Conservation (phyloP, 805 yeast genomes). For the Wickerhamiella cacticola region DNA sequence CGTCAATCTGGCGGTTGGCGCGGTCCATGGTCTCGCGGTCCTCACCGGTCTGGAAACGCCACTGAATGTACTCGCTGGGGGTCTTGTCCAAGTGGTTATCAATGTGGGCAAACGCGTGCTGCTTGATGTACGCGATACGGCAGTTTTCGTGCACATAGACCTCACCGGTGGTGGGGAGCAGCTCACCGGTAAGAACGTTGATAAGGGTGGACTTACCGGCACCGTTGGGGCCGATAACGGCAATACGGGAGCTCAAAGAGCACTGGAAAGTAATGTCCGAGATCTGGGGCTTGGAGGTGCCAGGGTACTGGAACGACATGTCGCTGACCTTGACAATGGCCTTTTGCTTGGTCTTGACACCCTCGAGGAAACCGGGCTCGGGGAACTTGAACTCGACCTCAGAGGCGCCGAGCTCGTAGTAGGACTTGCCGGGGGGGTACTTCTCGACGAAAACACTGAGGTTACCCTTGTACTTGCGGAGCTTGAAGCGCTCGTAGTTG, state of each 20-base stretch:
- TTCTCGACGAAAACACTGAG: conserved; percentile 95
- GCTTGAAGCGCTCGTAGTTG: conserved; percentile 99
- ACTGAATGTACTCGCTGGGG: conserved; percentile 99
- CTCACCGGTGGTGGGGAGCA: conserved; percentile 95
- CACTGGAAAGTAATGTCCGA: conserved; percentile 91
- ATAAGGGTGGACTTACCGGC: conserved; percentile 99
- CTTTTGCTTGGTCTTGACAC: conserved; percentile 99
- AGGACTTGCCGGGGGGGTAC: conserved; percentile 97
- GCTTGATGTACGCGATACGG: conserved; percentile 99
- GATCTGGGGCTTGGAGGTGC: conserved; percentile 94
- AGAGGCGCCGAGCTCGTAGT: conserved; percentile 97
- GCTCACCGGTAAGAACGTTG: conserved; percentile 98
- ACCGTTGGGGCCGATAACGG: conserved; percentile 99
- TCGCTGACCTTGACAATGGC: conserved; percentile 96
- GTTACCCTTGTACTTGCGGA: conserved; percentile 99
- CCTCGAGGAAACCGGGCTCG: conserved; percentile 99
- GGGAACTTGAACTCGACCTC: conserved; percentile 96
- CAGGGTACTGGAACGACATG: conserved; percentile 99
- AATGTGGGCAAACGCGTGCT: conserved; percentile 99
- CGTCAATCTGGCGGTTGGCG: conserved; percentile 97
- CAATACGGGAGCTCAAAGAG: conserved; percentile 98
- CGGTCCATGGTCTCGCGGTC: conserved; percentile 99
- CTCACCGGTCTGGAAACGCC: conserved; percentile 99
- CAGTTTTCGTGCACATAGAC: conserved; percentile 99
- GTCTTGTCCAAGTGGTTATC: conserved; percentile 98